Evolutionary conservation across 2,329 filamentous ascomycete species (phyloP), one percentile per base, ranked within the genome.

Genomic region (Cryoendolithus antarcticus): DNA sequence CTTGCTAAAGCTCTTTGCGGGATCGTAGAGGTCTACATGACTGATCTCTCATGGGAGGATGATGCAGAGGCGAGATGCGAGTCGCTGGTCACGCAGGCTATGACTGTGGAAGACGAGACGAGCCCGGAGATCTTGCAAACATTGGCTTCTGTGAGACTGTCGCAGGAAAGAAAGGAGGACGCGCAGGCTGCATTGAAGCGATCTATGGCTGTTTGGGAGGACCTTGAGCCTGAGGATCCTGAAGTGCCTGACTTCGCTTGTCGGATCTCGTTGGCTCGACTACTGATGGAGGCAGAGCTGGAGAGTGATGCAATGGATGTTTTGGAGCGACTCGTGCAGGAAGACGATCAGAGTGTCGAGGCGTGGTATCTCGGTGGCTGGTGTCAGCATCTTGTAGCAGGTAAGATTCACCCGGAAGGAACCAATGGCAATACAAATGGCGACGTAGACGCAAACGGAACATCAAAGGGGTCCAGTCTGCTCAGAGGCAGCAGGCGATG

Each of bases 21-120:
- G 21, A 85, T 96, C 44, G 80, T 85, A 5, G 91, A 98, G 65
- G 86, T 98, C 36, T 98, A 95, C 69, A 98, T 98, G 91, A 98
- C 91, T 8, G 91, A 98, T 65, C 35, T 47, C 31, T 58, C 55
- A 9, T 80, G 73, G 85, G 88, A 95, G 62, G 77, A 79, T 38
- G 86, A 95, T 56, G 91, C 89, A 4, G 91, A 98, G 65, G 68
- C 74, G 48, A 75, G 80, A 49, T 98, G 93, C 66, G 89, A 98
- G 63, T 67, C 75, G 4, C 76, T 94, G 43, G 76, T 96, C 47
- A 93, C 88, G 4, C 86, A 98, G 65, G 91, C 91, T 19, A 79
- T 91, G 41, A 67, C 93, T 52, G 75, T 93, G 44, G 83, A 83
- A 42, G 86, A 89, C 3, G 74, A 80, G 40, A 54, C 55, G 34